Percentiles rank a stretch among this genome's conserved stretches.
Evolutionary conservation across 345 rosid species (phyloP).

Genomic region (Passiflora organensis): DNA sequence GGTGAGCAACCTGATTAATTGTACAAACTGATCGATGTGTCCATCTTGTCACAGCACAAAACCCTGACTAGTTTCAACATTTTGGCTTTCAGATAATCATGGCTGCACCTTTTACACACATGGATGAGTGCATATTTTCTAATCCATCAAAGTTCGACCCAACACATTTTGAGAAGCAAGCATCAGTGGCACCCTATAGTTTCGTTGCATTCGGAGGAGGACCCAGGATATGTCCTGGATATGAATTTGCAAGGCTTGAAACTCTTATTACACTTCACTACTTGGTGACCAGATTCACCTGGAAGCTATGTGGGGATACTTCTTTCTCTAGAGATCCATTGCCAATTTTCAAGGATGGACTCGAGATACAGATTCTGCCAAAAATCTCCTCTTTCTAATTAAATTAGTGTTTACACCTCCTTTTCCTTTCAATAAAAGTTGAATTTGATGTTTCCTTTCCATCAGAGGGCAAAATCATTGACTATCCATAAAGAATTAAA

Average conservation of each 20-base stretch:
- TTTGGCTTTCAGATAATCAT: slow-evolving; percentile 26
- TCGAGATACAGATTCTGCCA: slow-evolving; percentile 15
- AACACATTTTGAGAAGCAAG: slow-evolving; percentile 23
- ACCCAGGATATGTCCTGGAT: slow-evolving; percentile 26
- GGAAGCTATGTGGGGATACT: slow-evolving; percentile 10
- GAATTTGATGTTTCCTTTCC: no score
- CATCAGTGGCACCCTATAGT: slow-evolving; percentile 18
- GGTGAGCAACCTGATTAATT: slow-evolving; percentile 6
- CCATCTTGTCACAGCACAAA: neutral
- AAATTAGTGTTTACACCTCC: no score
- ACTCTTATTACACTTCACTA: slow-evolving; percentile 21
- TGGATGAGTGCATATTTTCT: slow-evolving; percentile 27
- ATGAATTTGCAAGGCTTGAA: slow-evolving; percentile 34
- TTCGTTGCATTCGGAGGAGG: slow-evolving; percentile 26
- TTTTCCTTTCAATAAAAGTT: no score
- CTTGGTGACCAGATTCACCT: slow-evolving; percentile 21
- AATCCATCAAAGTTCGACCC: slow-evolving; percentile 30
- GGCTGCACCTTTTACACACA: slow-evolving; percentile 29
- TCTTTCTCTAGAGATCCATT: slow-evolving; percentile 15
- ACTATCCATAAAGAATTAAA: no score
- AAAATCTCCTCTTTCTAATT: neutral
- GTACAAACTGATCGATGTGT: neutral
- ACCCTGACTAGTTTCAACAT: neutral
- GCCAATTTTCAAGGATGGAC: slow-evolving; percentile 17
- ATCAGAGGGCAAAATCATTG: no score